phyloP scores from a whole-genome alignment of 352 stramenopile species.

The Phytopythium chamaehyphon region DNA sequence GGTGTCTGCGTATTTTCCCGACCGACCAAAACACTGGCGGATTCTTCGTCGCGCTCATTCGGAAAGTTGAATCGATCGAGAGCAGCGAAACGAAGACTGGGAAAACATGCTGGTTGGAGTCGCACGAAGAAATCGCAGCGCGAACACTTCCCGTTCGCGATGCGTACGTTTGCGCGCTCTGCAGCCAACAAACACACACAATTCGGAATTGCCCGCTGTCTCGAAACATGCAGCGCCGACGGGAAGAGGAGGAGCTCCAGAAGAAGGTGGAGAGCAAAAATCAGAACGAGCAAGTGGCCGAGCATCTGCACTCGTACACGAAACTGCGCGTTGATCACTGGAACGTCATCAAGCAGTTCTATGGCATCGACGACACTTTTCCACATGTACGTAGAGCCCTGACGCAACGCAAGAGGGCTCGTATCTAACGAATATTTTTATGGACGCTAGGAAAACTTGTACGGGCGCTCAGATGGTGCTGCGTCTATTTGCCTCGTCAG shows the following conservation, averaged over 20 bases:
- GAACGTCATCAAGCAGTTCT: conserved; percentile 55
- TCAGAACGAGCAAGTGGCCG: conserved; percentile 10
- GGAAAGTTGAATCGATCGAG: conserved; percentile 43
- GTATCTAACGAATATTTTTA: conserved; percentile 2
- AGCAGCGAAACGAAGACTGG: conserved; percentile 17
- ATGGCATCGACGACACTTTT: conserved; percentile 59
- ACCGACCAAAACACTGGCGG: conserved; percentile 97
- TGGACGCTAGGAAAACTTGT: conserved; percentile 40
- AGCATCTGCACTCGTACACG: conserved; percentile 43
- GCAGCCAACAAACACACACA: conserved; percentile 20
- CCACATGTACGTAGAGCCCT: conserved; percentile 29
- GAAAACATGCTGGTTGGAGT: conserved; percentile 33
- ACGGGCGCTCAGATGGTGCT: conserved; percentile 57
- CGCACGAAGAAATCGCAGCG: conserved; percentile 26
- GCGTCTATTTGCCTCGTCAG: conserved; percentile 67
- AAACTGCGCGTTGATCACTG: conserved; percentile 49
- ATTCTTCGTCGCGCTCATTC: conserved; percentile 97
- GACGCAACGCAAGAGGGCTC: too few species aligned
- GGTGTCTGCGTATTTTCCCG: conserved; percentile 89
- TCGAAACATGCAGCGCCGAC: conserved; percentile 21
- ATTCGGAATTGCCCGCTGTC: conserved; percentile 38
- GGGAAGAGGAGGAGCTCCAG: conserved; percentile 3
- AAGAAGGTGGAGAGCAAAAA: background rate
- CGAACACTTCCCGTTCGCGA: conserved; percentile 15
- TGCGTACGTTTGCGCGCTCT: conserved; percentile 28